phyloP scores from a whole-genome alignment of 2,329 filamentous ascomycete species.

The Rutstroemia sp. region DNA sequence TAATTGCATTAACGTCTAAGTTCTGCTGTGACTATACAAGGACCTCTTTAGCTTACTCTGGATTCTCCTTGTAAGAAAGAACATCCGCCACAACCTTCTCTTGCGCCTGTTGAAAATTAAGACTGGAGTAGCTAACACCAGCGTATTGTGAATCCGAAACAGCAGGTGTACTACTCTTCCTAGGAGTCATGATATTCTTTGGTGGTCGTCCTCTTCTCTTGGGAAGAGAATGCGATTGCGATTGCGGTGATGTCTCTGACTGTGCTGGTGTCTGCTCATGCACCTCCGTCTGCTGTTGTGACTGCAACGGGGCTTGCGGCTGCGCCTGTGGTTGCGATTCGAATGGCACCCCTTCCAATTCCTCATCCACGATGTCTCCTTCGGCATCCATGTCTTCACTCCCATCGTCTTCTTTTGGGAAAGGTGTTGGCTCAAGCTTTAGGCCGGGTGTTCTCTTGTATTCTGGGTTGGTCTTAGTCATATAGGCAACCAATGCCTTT shows the following conservation, averaged over 20 bases:
- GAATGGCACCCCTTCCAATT: slow-evolving; percentile 18
- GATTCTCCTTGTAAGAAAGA: slow-evolving; percentile 41
- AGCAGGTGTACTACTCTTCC: slow-evolving; percentile 32
- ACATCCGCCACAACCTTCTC: slow-evolving; percentile 76
- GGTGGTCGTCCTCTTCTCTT: slow-evolving; percentile 21
- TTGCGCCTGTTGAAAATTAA: slow-evolving; percentile 77
- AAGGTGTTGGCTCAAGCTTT: slow-evolving; percentile 56
- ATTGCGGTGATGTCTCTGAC: not conserved
- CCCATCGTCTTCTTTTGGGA: slow-evolving; percentile 35
- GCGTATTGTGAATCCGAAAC: slow-evolving; percentile 48
- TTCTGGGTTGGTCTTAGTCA: slow-evolving; percentile 79
- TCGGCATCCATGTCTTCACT: slow-evolving; percentile 30
- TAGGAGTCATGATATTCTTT: slow-evolving; percentile 26
- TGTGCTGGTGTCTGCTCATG: not conserved
- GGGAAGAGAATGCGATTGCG: slow-evolving; percentile 8
- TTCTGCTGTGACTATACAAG: not conserved
- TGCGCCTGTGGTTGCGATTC: not conserved
- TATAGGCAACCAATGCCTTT: slow-evolving; percentile 80
- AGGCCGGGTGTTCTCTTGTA: slow-evolving; percentile 61
- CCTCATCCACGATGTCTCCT: slow-evolving; percentile 27
- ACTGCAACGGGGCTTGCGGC: not conserved
- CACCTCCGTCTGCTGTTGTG: not conserved
- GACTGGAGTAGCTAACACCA: slow-evolving; percentile 56
- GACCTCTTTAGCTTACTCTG: slow-evolving; percentile 42
- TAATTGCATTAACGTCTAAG: not conserved